Conservation (phyloP, 768 basidiomycete species). For the Termitomyces sp. region DNA sequence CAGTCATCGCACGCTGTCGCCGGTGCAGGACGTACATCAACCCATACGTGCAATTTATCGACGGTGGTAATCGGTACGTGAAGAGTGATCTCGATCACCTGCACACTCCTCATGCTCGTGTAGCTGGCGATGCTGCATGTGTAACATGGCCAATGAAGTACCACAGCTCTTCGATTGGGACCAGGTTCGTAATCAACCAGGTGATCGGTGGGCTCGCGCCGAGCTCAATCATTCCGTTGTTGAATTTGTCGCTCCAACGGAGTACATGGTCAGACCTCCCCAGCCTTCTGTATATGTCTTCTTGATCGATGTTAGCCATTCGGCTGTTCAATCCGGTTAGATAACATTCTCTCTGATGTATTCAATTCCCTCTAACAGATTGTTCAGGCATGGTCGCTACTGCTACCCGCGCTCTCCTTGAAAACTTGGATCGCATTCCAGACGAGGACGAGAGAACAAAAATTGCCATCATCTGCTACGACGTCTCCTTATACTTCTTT, state of each 20-base stretch:
- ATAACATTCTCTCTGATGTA: too few species aligned
- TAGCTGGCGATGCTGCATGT: slow-evolving; percentile 99
- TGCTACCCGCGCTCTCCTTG: slow-evolving; percentile 92
- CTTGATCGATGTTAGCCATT: slow-evolving; percentile 93
- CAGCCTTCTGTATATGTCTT: slow-evolving; percentile 97
- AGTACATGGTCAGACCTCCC: slow-evolving; percentile 99
- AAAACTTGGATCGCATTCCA: slow-evolving; percentile 91
- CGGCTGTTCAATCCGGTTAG: slow-evolving; percentile 84
- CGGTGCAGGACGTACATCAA: slow-evolving; percentile 97
- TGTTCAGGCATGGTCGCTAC: slow-evolving; percentile 92
- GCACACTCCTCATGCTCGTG: not conserved
- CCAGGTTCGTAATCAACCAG: slow-evolving; percentile 86
- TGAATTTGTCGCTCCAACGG: slow-evolving; percentile 95
- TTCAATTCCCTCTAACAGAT: not conserved
- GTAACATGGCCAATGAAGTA: slow-evolving; percentile 96
- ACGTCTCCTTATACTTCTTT: slow-evolving; percentile 94
- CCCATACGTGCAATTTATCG: slow-evolving; percentile 96
- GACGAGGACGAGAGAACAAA: slow-evolving; percentile 93
- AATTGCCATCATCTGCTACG: slow-evolving; percentile 88
- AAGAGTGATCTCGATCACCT: not conserved
- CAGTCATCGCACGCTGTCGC: slow-evolving; percentile 92
- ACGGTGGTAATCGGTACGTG: slow-evolving; percentile 85
- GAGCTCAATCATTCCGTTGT: slow-evolving; percentile 94
- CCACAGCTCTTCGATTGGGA: slow-evolving; percentile 99
- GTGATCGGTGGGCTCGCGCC: slow-evolving; percentile 89